Base-by-base conservation (phyloP, 163 green algal species). In the Chlamydomonas reinhardtii region DNA sequence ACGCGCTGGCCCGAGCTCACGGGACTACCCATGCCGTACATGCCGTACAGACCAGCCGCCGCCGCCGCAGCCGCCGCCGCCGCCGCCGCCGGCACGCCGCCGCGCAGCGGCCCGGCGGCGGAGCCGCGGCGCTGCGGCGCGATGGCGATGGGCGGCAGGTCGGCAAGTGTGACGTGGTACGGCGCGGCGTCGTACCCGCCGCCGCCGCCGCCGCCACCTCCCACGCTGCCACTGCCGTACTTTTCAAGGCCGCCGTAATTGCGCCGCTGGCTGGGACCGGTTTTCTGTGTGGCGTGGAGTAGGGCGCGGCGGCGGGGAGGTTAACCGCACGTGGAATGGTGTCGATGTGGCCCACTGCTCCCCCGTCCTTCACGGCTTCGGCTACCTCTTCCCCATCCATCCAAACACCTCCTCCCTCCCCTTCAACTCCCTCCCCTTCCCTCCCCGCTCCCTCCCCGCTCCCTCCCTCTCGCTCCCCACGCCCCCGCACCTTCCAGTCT, bases 401-500 rank as follows among this genome's bases (percentile, higher is more conserved):
- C n/a, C n/a, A n/a, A n/a, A n/a, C n/a, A n/a, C n/a, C n/a, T n/a
- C n/a, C n/a, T n/a, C n/a, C n/a, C n/a, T n/a, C n/a, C n/a, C n/a
- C n/a, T n/a, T n/a, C n/a, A n/a, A 8, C 39, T 48, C 5, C 39
- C 5, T 8, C 39, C 39, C 5, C 39, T 48, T 5, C 39, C 5
- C 39, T 8, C 39, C 39, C 5, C 39, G 8, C 5, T 48, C 39
- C 39, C 39, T 48, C 39, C 39, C 8, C 39, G 5, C 39, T 8
- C 5, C 39, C 39, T 48, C 5, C 52, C 4, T n/a, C n/a, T 24
- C 48, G 0, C 31, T 0, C 74, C 54, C 0, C 74, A 8, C 54
- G 8, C 27, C 5, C 27, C 1, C 76, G 6, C 62, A 81, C 81
- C 81, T 87, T 87, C 81, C 81, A 87, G 19, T 79, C 81, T 2